Percentiles rank a stretch among this genome's conserved stretches.
phyloP scores from a whole-genome alignment of 768 basidiomycete genomes.

The Boletellus ananiceps region DNA sequence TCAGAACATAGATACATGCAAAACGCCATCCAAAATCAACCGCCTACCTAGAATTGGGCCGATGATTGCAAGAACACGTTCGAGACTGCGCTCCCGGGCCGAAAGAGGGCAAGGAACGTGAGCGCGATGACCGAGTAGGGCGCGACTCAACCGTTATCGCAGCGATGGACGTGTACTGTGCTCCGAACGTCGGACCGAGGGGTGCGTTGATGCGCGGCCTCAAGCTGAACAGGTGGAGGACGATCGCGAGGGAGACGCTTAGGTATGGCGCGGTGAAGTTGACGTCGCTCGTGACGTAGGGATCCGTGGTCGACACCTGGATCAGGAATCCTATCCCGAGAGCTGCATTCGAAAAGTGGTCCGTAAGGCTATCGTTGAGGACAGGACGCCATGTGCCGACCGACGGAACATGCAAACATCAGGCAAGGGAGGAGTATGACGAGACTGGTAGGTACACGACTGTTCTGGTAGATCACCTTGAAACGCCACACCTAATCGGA shows the following conservation, averaged over 20 bases:
- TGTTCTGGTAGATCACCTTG: slow-evolving; percentile 15
- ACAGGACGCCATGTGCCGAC: not conserved
- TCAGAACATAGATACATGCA: too few species aligned
- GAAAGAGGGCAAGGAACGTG: slow-evolving; percentile 29
- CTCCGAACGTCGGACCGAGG: not conserved
- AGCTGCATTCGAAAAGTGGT: not conserved
- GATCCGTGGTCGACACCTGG: slow-evolving; percentile 12
- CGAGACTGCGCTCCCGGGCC: slow-evolving; percentile 16
- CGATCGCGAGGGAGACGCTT: slow-evolving; percentile 16
- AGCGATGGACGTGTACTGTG: slow-evolving; percentile 21
- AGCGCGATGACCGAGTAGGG: slow-evolving; percentile 27
- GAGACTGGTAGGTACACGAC: slow-evolving; percentile 4
- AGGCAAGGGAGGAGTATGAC: slow-evolving; percentile 9
- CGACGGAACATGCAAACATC: slow-evolving; percentile 5
- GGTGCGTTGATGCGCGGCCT: slow-evolving; percentile 7
- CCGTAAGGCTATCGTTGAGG: not conserved
- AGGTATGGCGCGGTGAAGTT: too few species aligned
- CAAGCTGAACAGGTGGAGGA: slow-evolving; percentile 21
- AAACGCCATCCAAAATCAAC: too few species aligned
- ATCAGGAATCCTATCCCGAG: slow-evolving; percentile 8
- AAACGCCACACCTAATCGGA: slow-evolving; percentile 13
- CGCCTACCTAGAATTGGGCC: slow-evolving; percentile 10
- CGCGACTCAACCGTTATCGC: not conserved
- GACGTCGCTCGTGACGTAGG: not conserved
- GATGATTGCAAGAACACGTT: slow-evolving; percentile 30